Evolutionary conservation across 768 basidiomycete species (phyloP), one percentile per base, ranked within the genome.

Genomic region (Punctularia strigosozonata): DNA sequence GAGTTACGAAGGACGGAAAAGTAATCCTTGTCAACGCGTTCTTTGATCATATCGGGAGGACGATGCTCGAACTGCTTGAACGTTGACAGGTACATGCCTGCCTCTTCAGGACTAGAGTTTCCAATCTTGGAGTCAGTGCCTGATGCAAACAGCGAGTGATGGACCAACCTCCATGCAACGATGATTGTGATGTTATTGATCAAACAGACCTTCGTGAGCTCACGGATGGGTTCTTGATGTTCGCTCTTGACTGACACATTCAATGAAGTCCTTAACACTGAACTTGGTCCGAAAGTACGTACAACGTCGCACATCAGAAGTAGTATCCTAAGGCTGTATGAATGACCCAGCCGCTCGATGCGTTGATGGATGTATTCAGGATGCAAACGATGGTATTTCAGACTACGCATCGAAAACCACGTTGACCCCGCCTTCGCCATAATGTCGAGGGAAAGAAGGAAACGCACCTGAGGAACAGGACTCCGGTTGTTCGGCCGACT

Each of bases 51-150:
- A 53, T 88, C 80, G 6, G 94, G 91, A 7, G 90, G 75, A 50
- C 85, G 91, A 66, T 88, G 81, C 56, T 98, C 95, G 51, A 82
- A 94, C 46, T 86, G 79, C 54, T 98, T 99, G 67, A 83, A 90
- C 2, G 81, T 83, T 6, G 83, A 66, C 37, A 99, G 71, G 58
- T 98, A 98, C 47, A 81, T 79, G 0, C 84, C 95, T 6, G 83
- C 91, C 63, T 98, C 95, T 43, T 98, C 91, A 25, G 68, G 68
- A 15, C 91, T 97, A 47, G n/a, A 42, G 25, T 4, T 25, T 8
- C 14, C n/a, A n/a, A n/a, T n/a, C 12, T 21, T 6, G 3, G 20
- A 17, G 30, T 25, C 22, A 12, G 23, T 13, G n/a, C 15, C 19
- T 13, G n/a, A 25, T 18, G 20, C 12, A 32, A 45, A 36, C 13